Percentiles rank a stretch among this genome's conserved stretches.
These are phyloP conservation scores for Helminthosporium solani DNA, from an alignment of 2,329 filamentous ascomycete genomes.

Conservation along the genomic window DNA sequence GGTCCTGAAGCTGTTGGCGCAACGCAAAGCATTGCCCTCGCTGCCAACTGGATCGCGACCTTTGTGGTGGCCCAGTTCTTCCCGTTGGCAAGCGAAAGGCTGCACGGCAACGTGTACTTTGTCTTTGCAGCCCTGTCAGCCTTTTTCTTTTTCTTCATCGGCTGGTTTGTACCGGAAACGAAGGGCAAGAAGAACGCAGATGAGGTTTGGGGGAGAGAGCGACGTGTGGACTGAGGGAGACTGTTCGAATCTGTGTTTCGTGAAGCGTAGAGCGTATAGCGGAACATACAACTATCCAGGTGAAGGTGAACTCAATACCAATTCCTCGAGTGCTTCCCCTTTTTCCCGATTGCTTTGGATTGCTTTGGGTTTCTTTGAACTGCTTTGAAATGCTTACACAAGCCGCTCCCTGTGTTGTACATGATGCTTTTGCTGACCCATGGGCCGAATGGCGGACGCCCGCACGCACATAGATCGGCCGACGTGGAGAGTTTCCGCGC, in stretches of 20 bases:
- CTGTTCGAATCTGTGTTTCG: not conserved
- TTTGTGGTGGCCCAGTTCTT: slow-evolving; percentile 96
- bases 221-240: slow-evolving; percentile 27
- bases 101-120: slow-evolving; percentile 88
- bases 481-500: slow-evolving; percentile 27
- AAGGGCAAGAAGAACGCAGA: slow-evolving; percentile 79
- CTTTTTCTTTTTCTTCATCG: slow-evolving; percentile 70
- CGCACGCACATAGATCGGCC: slow-evolving; percentile 12
- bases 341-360: too few species aligned
- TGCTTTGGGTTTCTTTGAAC: not conserved
- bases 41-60: slow-evolving; percentile 84
- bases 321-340: not conserved
- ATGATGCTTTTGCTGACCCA: not conserved
- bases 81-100: slow-evolving; percentile 74
- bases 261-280: too few species aligned
- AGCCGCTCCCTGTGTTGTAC: not conserved
- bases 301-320: not conserved
- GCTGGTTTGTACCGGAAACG: slow-evolving; percentile 78
- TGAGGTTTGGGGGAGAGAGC: slow-evolving; percentile 81
- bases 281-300: too few species aligned
- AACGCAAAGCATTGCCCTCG: slow-evolving; percentile 83
- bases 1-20: slow-evolving; percentile 87
- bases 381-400: slow-evolving; percentile 26
- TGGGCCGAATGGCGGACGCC: not conserved
- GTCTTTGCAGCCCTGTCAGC: slow-evolving; percentile 78